Evolutionary conservation across 1,284 basidiomycete genomes (phyloP).

Genomic region (Irpex sp.): DNA sequence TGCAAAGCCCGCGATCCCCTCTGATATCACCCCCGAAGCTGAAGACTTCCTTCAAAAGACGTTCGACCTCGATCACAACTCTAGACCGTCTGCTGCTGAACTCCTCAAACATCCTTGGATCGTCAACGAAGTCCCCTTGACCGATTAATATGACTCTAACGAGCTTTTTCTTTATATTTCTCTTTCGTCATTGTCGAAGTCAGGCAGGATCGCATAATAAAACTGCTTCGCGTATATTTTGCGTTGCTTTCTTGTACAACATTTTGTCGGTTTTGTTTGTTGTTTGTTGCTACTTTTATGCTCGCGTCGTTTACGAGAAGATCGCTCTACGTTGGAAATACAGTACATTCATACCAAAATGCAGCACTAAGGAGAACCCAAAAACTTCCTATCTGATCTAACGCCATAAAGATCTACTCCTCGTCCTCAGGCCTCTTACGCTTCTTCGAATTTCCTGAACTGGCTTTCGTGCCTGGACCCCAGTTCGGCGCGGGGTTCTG

Average conservation of each 20-base stretch:
- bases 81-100: slow-evolving; percentile 78
- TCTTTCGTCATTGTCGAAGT: not conserved
- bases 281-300: not conserved
- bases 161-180: not conserved
- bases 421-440: slow-evolving; percentile 42
- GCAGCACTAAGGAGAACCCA: not conserved
- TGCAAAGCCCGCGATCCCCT: slow-evolving; percentile 80
- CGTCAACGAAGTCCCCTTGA: slow-evolving; percentile 18
- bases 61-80: slow-evolving; percentile 82
- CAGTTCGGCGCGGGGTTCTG: slow-evolving; percentile 88
- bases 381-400: slow-evolving; percentile 5
- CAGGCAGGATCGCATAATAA: not conserved
- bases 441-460: slow-evolving; percentile 25
- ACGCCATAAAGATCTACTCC: slow-evolving; percentile 14
- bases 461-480: slow-evolving; percentile 80
- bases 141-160: slow-evolving; percentile 9
- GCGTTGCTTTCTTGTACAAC: not conserved
- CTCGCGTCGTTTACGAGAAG: not conserved
- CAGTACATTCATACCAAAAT: not conserved
- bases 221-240: not conserved
- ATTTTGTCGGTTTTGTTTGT: not conserved
- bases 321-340: not conserved
- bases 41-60: slow-evolving; percentile 82
- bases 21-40: slow-evolving; percentile 84
- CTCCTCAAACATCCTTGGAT: slow-evolving; percentile 80